Evolutionary conservation across 2,329 filamentous ascomycete species (phyloP), one percentile per base, ranked within the genome.

Genomic region (Dactylellina sp.): DNA sequence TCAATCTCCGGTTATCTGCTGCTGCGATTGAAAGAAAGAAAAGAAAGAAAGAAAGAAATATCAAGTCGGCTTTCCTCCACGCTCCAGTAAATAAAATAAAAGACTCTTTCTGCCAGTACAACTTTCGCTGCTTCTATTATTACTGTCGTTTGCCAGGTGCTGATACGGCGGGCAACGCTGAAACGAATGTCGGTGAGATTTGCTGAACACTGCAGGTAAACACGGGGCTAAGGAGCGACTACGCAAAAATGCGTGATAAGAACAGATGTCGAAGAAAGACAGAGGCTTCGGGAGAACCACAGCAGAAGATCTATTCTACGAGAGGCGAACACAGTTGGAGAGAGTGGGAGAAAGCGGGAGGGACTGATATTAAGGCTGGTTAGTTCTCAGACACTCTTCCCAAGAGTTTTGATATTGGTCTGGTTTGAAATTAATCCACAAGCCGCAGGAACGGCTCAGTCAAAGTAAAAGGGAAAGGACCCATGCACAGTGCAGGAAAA

Each of bases 401-500:
- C 35, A 44, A 65, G 60, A 64, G 52, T 63, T 60, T 71, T 65
- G 60, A 65, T 72, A 72, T 72, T 72, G 60, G 53, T 53, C 68
- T 72, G 37, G 68, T 64, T 72, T 61, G 68, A 72, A 72, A 72
- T 72, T 72, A 72, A 72, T 63, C 68, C 68, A 72, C 68, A 72
- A 64, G 60, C 68, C 68, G 68, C 68, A 72, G 68, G 68, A 72
- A 72, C 68, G 68, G 68, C 68, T 72, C 60, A 53, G 60, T 52
- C 46, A 65, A 60, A 65, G 44, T 44, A 52, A 60, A 52, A 71
- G 50, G 66, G 59, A 71, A 64, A 56, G 32, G 44, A 59, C 53
- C 63, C 60, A 64, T 65, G 59, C 53, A 39, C 56, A n/a, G 40
- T 65, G 68, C 68, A 72, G 68, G 68, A 72, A 72, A 72, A 72